phyloP scores from a whole-genome alignment of 768 basidiomycete species.

The Tubosaeta sp. region DNA sequence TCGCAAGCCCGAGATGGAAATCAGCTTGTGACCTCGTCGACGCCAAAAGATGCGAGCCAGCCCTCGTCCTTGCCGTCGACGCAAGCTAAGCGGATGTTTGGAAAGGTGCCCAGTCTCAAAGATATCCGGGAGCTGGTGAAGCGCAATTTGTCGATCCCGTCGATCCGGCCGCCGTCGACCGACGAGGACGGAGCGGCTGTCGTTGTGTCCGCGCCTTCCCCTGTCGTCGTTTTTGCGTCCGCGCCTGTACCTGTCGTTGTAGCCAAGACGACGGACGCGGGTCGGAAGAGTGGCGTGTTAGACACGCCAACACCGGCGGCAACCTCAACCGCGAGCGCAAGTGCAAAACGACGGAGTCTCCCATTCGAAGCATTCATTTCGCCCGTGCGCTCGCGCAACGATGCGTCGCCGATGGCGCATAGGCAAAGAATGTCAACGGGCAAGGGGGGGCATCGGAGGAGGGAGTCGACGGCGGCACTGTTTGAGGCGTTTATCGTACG shows the following conservation, averaged over 20 bases:
- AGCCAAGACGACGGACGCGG: background rate
- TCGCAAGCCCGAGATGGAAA: no score
- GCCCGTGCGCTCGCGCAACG: background rate
- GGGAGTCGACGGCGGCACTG: slow-evolving; percentile 11
- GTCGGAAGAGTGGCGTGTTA: background rate
- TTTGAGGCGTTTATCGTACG: slow-evolving; percentile 21
- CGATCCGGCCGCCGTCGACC: background rate
- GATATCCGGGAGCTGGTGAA: slow-evolving; percentile 15
- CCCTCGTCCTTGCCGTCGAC: background rate
- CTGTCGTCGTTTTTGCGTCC: background rate
- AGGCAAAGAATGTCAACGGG: background rate
- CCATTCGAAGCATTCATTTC: slow-evolving; percentile 25
- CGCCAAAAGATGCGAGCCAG: background rate
- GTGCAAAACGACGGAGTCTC: background rate
- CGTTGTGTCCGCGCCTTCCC: no score
- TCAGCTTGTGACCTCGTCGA: no score
- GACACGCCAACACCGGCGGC: background rate
- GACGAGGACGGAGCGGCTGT: no score
- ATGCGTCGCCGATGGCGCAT: background rate
- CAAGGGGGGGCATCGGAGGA: background rate
- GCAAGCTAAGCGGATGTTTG: background rate
- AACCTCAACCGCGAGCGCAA: background rate
- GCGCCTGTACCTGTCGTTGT: background rate
- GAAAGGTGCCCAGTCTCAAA: slow-evolving; percentile 14
- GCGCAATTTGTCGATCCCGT: slow-evolving; percentile 1